Conservation (phyloP, 2,329 filamentous ascomycete species). For the Neonectria punicea region DNA sequence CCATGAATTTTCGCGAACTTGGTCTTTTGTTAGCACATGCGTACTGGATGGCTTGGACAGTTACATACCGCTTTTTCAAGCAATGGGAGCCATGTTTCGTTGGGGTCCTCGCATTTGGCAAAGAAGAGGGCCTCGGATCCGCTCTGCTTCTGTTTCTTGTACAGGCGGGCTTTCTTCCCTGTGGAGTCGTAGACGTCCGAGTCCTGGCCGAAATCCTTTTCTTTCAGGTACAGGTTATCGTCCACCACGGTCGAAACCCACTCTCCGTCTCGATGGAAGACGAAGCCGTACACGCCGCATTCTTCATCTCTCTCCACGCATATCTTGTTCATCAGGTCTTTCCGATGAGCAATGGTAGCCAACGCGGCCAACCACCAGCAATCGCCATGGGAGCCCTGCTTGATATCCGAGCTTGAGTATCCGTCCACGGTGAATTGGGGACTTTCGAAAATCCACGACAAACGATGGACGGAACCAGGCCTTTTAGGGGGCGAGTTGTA, state of each 20-base stretch:
- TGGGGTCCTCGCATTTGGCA: constrained; percentile 73
- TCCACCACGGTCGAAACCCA: constrained; percentile 79
- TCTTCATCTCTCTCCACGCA: constrained; percentile 75
- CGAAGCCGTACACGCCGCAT: constrained; percentile 78
- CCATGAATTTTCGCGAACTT: constrained; percentile 78
- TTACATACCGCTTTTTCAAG: constrained; percentile 70
- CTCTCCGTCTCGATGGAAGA: constrained; percentile 76
- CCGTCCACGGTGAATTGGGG: constrained; percentile 54
- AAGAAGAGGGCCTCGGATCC: constrained; percentile 77
- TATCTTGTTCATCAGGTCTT: constrained; percentile 71
- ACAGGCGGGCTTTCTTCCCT: constrained; percentile 67
- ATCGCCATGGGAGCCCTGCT: constrained; percentile 66
- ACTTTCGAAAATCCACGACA: constrained; percentile 56
- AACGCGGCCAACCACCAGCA: constrained; percentile 80
- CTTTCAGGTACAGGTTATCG: constrained; percentile 63
- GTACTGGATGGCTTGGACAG: not conserved
- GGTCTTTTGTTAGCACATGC: constrained; percentile 10
- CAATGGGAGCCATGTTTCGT: constrained; percentile 80
- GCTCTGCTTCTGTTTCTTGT: constrained; percentile 71
- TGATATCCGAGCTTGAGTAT: constrained; percentile 54
- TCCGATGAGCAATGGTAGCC: constrained; percentile 73
- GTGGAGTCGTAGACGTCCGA: constrained; percentile 50
- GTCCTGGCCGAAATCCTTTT: constrained; percentile 54
- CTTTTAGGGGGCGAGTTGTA: constrained; percentile 15
- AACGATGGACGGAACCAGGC: constrained; percentile 54